Conservation (phyloP, 441 rosid genomes). For the Gossypium schwendimanii region DNA sequence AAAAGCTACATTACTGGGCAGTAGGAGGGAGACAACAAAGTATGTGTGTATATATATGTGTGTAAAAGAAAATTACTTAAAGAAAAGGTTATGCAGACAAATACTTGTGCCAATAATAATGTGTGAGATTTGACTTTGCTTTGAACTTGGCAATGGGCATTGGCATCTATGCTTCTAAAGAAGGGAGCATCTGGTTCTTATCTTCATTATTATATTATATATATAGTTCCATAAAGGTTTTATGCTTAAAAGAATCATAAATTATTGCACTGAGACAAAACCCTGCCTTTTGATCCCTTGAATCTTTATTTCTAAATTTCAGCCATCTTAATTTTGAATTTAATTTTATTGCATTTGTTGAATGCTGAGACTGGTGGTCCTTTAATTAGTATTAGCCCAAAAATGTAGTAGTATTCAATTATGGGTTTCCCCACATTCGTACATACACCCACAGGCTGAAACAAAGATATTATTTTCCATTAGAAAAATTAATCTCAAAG, state of each 20-base stretch:
- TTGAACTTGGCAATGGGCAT: constrained; percentile 15
- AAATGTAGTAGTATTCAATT: constrained; percentile 1
- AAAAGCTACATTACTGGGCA: constrained; percentile 9
- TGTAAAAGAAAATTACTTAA: not conserved
- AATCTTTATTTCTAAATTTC: constrained; percentile 18
- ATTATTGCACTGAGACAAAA: constrained; percentile 28
- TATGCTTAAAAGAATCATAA: constrained; percentile 33
- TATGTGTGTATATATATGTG: not conserved
- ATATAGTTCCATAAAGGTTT: constrained; percentile 10
- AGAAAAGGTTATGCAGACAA: too few relatives aligned
- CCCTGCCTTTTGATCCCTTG: constrained; percentile 22
- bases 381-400: constrained; percentile 2
- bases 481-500: constrained; percentile 4
- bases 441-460: not conserved
- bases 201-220: constrained; percentile 18
- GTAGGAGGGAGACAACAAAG: not conserved
- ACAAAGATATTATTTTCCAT: not conserved
- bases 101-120: too few relatives aligned
- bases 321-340: not conserved
- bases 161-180: constrained; percentile 30
- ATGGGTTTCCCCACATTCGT: constrained; percentile 9
- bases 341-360: constrained; percentile 10
- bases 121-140: constrained; percentile 25
- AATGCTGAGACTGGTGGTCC: not conserved
- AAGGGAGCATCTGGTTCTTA: constrained; percentile 38